These are phyloP conservation scores for Citrus inodora DNA, from an alignment of 345 rosid species.

Conservation along the genomic window DNA sequence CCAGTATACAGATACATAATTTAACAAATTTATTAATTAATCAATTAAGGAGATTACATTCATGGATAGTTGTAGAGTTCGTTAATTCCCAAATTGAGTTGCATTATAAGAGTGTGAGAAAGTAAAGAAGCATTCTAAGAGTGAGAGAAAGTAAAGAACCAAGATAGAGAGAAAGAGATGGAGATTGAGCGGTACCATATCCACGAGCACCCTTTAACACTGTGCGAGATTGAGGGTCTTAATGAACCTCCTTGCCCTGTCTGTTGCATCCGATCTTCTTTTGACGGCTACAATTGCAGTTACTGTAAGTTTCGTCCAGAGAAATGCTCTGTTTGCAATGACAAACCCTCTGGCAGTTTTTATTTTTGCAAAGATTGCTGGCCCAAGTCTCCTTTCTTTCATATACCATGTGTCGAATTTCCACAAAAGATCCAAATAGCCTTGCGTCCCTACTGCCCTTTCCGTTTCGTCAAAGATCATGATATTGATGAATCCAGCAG, in stretches of 20 bases:
- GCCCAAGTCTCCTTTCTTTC: not conserved
- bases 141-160: not conserved
- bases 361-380: not conserved
- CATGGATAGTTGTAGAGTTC: too few relatives aligned
- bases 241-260: not conserved
- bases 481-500: too few relatives aligned
- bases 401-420: not conserved
- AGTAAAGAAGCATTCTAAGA: not conserved
- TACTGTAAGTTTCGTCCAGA: not conserved
- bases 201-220: not conserved
- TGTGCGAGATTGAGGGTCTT: not conserved
- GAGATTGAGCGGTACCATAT: not conserved
- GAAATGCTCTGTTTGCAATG: not conserved
- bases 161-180: not conserved
- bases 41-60: too few relatives aligned
- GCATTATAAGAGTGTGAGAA: too few relatives aligned
- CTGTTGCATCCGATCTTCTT: rapidly evolving
- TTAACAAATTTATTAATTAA: too few relatives aligned
- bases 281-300: not conserved
- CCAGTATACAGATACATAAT: too few relatives aligned
- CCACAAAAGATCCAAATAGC: too few relatives aligned
- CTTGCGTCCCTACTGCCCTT: too few relatives aligned
- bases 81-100: too few relatives aligned
- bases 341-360: not conserved
- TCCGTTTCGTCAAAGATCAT: too few relatives aligned